phyloP scores from a whole-genome alignment of 148 eudicot genomes.

The Fagopyrum esculentum region DNA sequence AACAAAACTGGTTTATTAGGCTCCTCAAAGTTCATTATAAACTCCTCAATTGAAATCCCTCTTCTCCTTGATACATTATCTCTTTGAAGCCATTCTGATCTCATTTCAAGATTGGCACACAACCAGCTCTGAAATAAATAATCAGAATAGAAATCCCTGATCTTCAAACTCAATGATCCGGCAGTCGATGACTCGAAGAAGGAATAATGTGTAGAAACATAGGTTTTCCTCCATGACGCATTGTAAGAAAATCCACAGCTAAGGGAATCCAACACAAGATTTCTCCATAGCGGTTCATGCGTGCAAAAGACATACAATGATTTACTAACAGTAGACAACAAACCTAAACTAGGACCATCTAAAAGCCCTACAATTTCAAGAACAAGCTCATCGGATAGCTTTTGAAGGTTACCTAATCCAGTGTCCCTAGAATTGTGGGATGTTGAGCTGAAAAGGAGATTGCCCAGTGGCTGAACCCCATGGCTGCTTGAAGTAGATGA shows the following conservation, averaged over 20 bases:
- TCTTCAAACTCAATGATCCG: conserved; percentile 32
- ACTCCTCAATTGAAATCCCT: conserved; percentile 86
- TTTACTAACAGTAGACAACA: conserved; percentile 66
- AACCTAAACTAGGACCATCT: conserved; percentile 52
- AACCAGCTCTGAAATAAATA: conserved; percentile 97
- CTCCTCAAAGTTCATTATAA: conserved; percentile 65
- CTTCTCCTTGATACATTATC: conserved; percentile 65
- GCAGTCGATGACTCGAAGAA: conserved; percentile 19
- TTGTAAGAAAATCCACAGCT: conserved; percentile 53
- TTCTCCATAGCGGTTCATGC: conserved; percentile 93
- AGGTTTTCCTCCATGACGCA: conserved; percentile 77
- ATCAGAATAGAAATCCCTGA: conserved; percentile 88
- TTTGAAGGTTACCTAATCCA: conserved; percentile 67
- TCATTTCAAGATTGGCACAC: conserved; percentile 98
- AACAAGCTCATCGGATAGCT: conserved; percentile 75
- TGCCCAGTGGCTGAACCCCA: conserved; percentile 86
- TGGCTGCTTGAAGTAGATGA: conserved; percentile 43
- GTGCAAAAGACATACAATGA: conserved; percentile 72
- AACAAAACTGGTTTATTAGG: conserved; percentile 85
- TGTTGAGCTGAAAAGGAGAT: conserved; percentile 52
- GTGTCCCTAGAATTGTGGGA: conserved; percentile 63
- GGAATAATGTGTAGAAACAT: conserved; percentile 34
- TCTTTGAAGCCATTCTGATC: conserved; percentile 76
- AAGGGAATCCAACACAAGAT: conserved; percentile 65
- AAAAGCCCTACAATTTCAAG: conserved; percentile 74